Conservation (phyloP, 352 stramenopile species). For the Globisporangium cystogenes region DNA sequence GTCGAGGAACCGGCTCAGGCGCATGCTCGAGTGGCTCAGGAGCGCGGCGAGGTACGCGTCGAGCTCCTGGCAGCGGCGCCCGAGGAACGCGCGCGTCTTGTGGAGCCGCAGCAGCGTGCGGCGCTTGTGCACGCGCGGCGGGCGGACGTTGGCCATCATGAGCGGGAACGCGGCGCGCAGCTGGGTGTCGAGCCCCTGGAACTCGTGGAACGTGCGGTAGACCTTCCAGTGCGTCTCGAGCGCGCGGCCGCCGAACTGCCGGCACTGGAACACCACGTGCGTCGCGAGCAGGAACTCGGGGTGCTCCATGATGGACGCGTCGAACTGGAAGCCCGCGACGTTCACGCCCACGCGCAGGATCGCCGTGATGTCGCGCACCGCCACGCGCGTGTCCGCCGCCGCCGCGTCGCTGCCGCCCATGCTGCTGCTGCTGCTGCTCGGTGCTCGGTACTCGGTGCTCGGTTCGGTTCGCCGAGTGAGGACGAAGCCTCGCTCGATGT, state of each 20-base stretch:
- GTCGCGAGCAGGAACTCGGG: constrained; percentile 69
- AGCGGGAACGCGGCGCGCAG: constrained; percentile 54
- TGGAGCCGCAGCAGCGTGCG: constrained; percentile 60
- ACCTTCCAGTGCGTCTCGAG: constrained; percentile 56
- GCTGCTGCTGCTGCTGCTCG: not conserved
- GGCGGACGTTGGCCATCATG: constrained; percentile 49
- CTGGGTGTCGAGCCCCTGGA: constrained; percentile 66
- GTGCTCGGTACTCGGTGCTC: too few species aligned
- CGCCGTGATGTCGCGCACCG: constrained; percentile 56
- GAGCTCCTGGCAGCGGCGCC: constrained; percentile 53
- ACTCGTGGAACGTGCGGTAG: constrained; percentile 71
- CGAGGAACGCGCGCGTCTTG: constrained; percentile 49
- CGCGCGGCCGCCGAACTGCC: constrained; percentile 40
- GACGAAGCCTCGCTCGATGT: not conserved
- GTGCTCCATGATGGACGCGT: constrained; percentile 72
- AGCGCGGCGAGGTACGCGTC: constrained; percentile 51
- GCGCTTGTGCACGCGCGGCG: constrained; percentile 43
- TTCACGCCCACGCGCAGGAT: constrained; percentile 51
- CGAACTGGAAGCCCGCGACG: constrained; percentile 64
- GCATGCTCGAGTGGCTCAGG: constrained; percentile 33
- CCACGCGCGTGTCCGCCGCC: constrained; percentile 12
- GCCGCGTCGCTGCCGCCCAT: not conserved
- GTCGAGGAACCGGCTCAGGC: constrained; percentile 69
- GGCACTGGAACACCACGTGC: constrained; percentile 57
- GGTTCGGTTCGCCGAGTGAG: not conserved